A percentile compares a stretch with the other conserved stretches of the same genome.
These are phyloP conservation scores for Butyriboletus appendiculatus DNA, from an alignment of 1,284 basidiomycete species.

Conservation along the genomic window DNA sequence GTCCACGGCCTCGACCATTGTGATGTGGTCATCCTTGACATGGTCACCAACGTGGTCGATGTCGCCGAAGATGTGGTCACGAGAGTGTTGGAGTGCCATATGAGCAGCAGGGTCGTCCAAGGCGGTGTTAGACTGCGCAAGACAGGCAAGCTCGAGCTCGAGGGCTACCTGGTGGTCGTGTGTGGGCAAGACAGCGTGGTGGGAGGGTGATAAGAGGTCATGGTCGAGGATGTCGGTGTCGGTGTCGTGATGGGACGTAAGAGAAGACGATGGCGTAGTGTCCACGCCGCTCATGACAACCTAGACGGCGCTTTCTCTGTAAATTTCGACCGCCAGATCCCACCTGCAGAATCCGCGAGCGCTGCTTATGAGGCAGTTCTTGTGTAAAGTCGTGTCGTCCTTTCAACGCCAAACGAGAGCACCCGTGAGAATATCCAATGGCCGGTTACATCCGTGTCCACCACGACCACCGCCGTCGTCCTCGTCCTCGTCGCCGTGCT, in stretches of 20 bases:
- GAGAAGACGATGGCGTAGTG: constrained; percentile 28
- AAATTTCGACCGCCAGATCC: constrained; percentile 26
- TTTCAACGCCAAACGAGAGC: constrained; percentile 30
- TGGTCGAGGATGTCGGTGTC: constrained; percentile 35
- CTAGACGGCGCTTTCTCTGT: constrained; percentile 24
- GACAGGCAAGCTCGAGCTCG: constrained; percentile 33
- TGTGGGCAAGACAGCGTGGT: constrained; percentile 30
- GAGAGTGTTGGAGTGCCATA: constrained; percentile 34
- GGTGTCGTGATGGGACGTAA: constrained; percentile 30
- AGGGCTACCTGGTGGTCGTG: constrained; percentile 32
- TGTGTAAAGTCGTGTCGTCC: constrained; percentile 24
- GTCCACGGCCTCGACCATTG: constrained; percentile 39
- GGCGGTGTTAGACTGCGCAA: constrained; percentile 30
- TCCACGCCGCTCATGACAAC: constrained; percentile 38
- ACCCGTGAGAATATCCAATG: constrained; percentile 25
- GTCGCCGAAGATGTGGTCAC: constrained; percentile 37
- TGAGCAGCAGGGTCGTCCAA: constrained; percentile 28
- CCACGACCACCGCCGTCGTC: neutral
- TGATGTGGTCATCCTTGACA: constrained; percentile 36
- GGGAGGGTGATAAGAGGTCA: constrained; percentile 36
- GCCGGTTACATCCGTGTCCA: constrained; percentile 17
- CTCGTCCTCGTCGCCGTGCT: neutral
- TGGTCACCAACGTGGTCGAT: constrained; percentile 38
- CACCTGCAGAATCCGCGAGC: constrained; percentile 18
- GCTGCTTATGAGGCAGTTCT: constrained; percentile 24